Base-by-base conservation (phyloP, 2,329 filamentous ascomycete species). In the Hypoxylon sp. region DNA sequence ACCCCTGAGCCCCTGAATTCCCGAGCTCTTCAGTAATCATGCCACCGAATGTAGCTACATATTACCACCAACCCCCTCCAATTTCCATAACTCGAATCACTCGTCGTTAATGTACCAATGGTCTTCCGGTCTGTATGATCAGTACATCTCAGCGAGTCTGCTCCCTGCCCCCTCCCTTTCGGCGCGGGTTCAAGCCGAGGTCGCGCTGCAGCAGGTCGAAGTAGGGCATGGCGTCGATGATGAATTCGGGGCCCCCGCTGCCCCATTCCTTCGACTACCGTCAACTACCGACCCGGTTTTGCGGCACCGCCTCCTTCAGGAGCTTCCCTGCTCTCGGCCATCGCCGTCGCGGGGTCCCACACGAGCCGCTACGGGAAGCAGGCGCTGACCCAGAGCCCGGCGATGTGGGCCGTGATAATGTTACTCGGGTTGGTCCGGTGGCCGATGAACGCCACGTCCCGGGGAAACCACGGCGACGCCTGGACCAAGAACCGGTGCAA, bases 191-290 rank as follows among this genome's bases (percentile, higher is more conserved):
- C 57, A 92, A 71, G 0, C 84, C 88, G 53, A 92, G 67, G 70
- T 94, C 90, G 2, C 75, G 74, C 57, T 90, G 69, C 67, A 94
- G 71, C 67, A 88, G 66, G 72, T 93, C 90, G 20, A 91, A 69
- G 55, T 91, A 95, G 3, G 89, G 88, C 51, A 94, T 70, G 0
- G 82, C 83, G 70, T 94, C 91, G 67, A 93, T 93, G 10, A 90
- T 86, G 61, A 92, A 87, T 70, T 90, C 88, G 0, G 87, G 87
- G 54, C 81, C 78, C 66, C 78, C 80, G 23, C 76, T 78, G 1
- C 88, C 88, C 67, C 85, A 86, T 0, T 88, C 88, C 2, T 77
- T 80, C 1, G 87, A 84, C 65, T 89, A 89, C 18, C 89, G 80
- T 82, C 87, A 88, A 61, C 80, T 84, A 4, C 88, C 87, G 69